Evolutionary conservation across 2,329 filamentous ascomycete species (phyloP), one percentile per base, ranked within the genome.

Genomic region (Xylariaceae sp.): DNA sequence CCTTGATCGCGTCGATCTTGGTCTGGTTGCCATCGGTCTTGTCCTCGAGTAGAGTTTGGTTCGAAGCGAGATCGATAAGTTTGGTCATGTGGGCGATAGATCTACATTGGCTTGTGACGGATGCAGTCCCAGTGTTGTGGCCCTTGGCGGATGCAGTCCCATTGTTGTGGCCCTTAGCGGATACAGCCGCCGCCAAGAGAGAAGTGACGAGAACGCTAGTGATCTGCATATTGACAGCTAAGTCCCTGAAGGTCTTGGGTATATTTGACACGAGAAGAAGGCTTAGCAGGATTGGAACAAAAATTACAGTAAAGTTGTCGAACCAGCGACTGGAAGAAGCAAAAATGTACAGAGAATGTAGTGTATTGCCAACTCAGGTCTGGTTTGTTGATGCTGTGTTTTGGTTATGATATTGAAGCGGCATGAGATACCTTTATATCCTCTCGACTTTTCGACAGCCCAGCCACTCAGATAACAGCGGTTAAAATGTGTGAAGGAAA

Each of bases 21-120:
- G 73, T 73, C 24, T 72, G 65, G 55, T 76, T 71, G 61, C 67
- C 67, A 18, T 71, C 57, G 40, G 69, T 67, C 39, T 67, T 54
- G 42, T 64, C 44, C 27, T 67, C 62, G 3, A 76, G 67, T 53
- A 64, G 59, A 27, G 73, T 75, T 6, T 64, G 55, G 64, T 76
- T 75, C 61, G 59, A 55, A 16, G 71, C 72, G 4, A 73, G 59
- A 37, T 68, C 58, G 49, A 71, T 60, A 33, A 73, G 40, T 32
- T 60, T 39, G 55, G 63, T 69, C 4, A 73, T 61, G 49, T 61
- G 60, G 37, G 59, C 44, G 42, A 75, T 65, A 41, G 68, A 53
- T 41, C 62, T 63, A 65, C 73, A 75, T 52, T 70, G 64, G n/a
- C 8, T 24, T 36, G 41, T 41, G 13, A 42, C 36, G 18, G 36